These are phyloP conservation scores for Scleroderma bovista DNA, from an alignment of 768 basidiomycete species.

Conservation along the genomic window DNA sequence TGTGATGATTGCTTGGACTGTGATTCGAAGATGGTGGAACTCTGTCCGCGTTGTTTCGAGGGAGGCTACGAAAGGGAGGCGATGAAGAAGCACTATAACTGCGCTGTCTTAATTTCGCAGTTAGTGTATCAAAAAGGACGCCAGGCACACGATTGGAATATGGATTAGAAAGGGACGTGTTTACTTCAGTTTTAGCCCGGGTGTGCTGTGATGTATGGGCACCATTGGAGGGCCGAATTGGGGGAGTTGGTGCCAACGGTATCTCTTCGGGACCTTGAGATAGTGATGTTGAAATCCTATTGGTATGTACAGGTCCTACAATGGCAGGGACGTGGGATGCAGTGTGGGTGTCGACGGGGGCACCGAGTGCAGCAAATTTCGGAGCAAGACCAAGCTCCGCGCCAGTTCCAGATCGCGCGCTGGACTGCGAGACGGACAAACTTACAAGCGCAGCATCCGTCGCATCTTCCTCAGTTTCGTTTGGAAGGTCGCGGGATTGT, in stretches of 20 bases:
- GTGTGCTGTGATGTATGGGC: constrained; percentile 8
- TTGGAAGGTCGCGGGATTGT: constrained; percentile 75
- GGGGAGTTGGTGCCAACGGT: constrained; percentile 1
- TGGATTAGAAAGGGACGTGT: neutral
- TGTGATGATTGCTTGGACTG: neutral
- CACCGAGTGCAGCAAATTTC: constrained; percentile 13
- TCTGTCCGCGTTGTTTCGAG: neutral
- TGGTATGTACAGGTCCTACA: neutral
- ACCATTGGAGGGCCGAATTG: constrained; percentile 3
- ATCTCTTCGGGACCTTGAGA: neutral
- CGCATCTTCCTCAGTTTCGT: constrained; percentile 52
- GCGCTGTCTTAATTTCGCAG: constrained; percentile 15
- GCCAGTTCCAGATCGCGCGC: constrained; percentile 45
- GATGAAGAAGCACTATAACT: constrained; percentile 7
- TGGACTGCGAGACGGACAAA: constrained; percentile 43
- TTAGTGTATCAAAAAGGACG: constrained; percentile 4
- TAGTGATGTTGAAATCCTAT: neutral
- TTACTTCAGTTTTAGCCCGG: constrained; percentile 23
- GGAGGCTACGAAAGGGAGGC: neutral
- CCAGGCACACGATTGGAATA: constrained; percentile 8
- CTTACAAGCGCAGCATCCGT: constrained; percentile 54
- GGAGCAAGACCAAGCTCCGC: constrained; percentile 41
- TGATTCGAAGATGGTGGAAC: neutral
- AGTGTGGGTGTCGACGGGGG: neutral
- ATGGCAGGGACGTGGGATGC: neutral